A percentile compares a stretch with the other conserved stretches of the same genome.
Evolutionary conservation across 169 alveolate genomes (phyloP).

Genomic region (Theileria equi): DNA sequence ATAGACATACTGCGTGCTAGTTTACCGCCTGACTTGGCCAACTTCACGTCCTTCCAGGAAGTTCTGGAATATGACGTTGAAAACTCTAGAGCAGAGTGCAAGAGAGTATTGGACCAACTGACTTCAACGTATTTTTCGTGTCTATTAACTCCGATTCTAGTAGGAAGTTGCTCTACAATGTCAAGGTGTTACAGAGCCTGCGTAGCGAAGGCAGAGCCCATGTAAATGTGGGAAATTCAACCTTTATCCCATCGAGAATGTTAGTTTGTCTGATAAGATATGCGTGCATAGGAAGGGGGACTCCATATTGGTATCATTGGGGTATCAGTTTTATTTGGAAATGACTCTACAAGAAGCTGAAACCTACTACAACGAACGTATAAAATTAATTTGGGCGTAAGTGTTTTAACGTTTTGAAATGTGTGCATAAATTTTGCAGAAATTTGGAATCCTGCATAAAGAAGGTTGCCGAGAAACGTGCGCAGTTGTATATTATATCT

Average conservation of each 20-base stretch:
- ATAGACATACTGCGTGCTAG: slow-evolving; percentile 23
- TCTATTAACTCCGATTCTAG: background rate
- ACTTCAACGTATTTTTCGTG: background rate
- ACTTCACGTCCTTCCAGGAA: slow-evolving; percentile 11
- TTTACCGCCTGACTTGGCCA: slow-evolving; percentile 27
- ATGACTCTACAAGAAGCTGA: slow-evolving; percentile 70
- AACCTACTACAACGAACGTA: slow-evolving; percentile 35
- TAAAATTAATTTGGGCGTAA: slow-evolving; percentile 56
- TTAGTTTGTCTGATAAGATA: background rate
- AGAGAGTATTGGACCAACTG: slow-evolving; percentile 6
- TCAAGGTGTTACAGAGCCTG: slow-evolving; percentile 11
- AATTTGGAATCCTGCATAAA: slow-evolving; percentile 8
- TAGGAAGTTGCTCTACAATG: slow-evolving; percentile 12
- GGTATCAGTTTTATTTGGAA: slow-evolving; percentile 67
- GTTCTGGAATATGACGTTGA: slow-evolving; percentile 19
- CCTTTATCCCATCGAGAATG: slow-evolving; percentile 30
- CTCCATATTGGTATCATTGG: slow-evolving; percentile 60
- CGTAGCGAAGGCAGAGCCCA: slow-evolving; percentile 7
- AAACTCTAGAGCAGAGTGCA: slow-evolving; percentile 26
- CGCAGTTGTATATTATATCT: slow-evolving; percentile 30
- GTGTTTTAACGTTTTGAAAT: background rate
- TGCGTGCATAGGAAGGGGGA: slow-evolving; percentile 7
- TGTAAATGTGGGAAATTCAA: slow-evolving; percentile 17
- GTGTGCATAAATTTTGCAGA: background rate
- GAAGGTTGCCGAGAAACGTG: slow-evolving; percentile 44